Base-by-base conservation (phyloP, 495 filamentous ascomycete species). In the Neurospora tetrasperma region DNA sequence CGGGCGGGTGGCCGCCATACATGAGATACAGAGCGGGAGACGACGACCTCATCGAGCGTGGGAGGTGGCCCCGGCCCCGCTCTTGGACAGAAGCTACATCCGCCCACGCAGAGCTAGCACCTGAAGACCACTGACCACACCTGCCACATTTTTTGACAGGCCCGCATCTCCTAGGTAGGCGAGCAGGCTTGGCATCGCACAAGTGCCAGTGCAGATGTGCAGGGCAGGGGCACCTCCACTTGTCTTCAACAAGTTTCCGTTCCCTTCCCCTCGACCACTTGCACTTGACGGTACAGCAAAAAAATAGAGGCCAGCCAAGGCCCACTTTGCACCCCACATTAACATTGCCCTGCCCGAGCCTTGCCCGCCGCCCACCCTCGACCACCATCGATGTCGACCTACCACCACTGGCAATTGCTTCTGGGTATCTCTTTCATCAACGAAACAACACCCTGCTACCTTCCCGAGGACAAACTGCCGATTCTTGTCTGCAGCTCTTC, bases 401-500 rank as follows among this genome's bases (percentile, higher is more conserved):
- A 46, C 46, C 10, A 31, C 48, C 14, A 16, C 54, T 66, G 23
- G 54, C 54, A 66, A 66, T 35, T 18, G 54, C 27, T 66, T 14
- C 54, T 66, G 54, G 27, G 9, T 66, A 66, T 66, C 23, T 16
- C 54, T 66, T 66, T 27, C 27, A 66, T 66, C 54, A 9, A 38
- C 54, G 12, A 35, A 66, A 66, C 27, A 35, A 16, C 27, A 66
- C 54, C 54, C 27, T 35, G 54, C 54, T 31, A 4, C 54, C 54
- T 66, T 66, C 54, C 54, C 54, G 27, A 35, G 7, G 27, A 35
- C 27, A 35, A 66, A 66, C 54, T 66, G 54, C 54, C 54, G 54
- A 54, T 74, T 18, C 16, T 42, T 71, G 35, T 54, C 70, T 72
- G 75, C 74, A 71, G 70, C 70, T 72, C 71, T 69, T 69, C 39